phyloP scores from a whole-genome alignment of 2,329 filamentous ascomycete species.

The Cercospora nicotianae region DNA sequence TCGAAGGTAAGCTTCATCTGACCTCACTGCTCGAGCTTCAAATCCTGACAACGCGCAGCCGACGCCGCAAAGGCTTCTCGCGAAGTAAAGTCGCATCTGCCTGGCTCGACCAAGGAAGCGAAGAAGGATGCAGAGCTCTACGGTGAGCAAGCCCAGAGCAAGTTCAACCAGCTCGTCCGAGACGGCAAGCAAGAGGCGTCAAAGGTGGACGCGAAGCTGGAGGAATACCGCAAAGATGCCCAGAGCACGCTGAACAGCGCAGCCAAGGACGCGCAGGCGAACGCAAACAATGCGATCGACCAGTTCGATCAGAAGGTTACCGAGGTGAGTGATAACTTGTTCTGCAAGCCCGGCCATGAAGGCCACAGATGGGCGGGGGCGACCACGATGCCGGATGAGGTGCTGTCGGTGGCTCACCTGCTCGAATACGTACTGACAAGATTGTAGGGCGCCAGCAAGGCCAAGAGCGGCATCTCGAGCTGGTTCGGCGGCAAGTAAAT shows the following conservation, averaged over 20 bases:
- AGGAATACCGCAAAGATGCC: slow-evolving; percentile 48
- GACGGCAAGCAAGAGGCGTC: slow-evolving; percentile 55
- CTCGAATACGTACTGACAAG: slow-evolving; percentile 17
- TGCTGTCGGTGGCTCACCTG: background rate
- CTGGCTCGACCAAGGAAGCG: slow-evolving; percentile 61
- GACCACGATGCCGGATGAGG: slow-evolving; percentile 13
- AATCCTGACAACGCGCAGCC: slow-evolving; percentile 52
- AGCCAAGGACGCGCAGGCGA: slow-evolving; percentile 45
- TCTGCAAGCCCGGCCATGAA: slow-evolving; percentile 24
- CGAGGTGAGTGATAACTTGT: slow-evolving; percentile 30
- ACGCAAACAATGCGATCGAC: slow-evolving; percentile 60
- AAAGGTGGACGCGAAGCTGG: slow-evolving; percentile 33
- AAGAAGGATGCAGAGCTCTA: slow-evolving; percentile 56
- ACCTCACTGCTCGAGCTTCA: background rate
- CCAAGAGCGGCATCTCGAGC: slow-evolving; percentile 77
- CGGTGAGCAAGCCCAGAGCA: slow-evolving; percentile 56
- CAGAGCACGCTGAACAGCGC: slow-evolving; percentile 62
- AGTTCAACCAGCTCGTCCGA: slow-evolving; percentile 62
- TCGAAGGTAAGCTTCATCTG: slow-evolving; percentile 68
- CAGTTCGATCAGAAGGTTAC: slow-evolving; percentile 78
- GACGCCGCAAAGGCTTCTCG: slow-evolving; percentile 71
- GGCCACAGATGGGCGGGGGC: slow-evolving; percentile 22
- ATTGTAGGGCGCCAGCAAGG: slow-evolving; percentile 66
- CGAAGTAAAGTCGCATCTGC: slow-evolving; percentile 65
- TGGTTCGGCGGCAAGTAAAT: slow-evolving; percentile 70